Conservation (phyloP, 1,284 basidiomycete genomes). For the Veloboletus limbatus region DNA sequence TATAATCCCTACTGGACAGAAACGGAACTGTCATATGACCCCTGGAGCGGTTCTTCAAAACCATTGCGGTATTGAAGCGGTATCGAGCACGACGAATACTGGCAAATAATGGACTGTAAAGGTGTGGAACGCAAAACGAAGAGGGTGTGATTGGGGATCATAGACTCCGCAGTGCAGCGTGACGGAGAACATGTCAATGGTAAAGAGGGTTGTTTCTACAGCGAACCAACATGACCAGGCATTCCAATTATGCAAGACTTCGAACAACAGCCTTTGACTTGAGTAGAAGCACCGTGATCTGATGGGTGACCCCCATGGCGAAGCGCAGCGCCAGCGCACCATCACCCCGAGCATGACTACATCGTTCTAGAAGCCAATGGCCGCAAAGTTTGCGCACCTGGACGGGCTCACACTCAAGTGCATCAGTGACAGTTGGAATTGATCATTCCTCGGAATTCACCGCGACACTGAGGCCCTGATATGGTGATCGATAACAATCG, state of each 20-base stretch:
- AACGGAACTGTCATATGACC: constrained; percentile 13
- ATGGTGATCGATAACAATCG: constrained; percentile 42
- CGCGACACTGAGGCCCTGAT: constrained; percentile 39
- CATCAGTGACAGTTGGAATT: constrained; percentile 35
- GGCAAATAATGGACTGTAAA: constrained; percentile 34
- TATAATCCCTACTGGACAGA: constrained; percentile 10
- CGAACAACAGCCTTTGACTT: constrained; percentile 17
- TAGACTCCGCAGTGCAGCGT: constrained; percentile 34
- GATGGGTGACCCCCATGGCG: constrained; percentile 33
- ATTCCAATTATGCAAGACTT: constrained; percentile 1
- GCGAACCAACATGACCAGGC: constrained; percentile 8
- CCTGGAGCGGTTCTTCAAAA: constrained; percentile 9
- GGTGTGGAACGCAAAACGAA: constrained; percentile 33
- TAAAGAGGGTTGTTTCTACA: constrained; percentile 31
- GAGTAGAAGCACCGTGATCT: constrained; percentile 7
- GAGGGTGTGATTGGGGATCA: constrained; percentile 31
- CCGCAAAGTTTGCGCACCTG: constrained; percentile 28
- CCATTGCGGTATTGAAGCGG: constrained; percentile 24
- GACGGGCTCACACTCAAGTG: constrained; percentile 40
- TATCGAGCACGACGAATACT: constrained; percentile 34
- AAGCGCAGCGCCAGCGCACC: constrained; percentile 37
- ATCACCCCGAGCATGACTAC: constrained; percentile 37
- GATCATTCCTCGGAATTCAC: constrained; percentile 21
- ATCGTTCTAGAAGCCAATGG: constrained; percentile 18
- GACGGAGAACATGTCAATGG: constrained; percentile 35